A percentile compares a stretch with the other conserved stretches of the same genome.
These are phyloP conservation scores for Leccinum broughii DNA, from an alignment of 768 basidiomycete genomes.

Conservation along the genomic window DNA sequence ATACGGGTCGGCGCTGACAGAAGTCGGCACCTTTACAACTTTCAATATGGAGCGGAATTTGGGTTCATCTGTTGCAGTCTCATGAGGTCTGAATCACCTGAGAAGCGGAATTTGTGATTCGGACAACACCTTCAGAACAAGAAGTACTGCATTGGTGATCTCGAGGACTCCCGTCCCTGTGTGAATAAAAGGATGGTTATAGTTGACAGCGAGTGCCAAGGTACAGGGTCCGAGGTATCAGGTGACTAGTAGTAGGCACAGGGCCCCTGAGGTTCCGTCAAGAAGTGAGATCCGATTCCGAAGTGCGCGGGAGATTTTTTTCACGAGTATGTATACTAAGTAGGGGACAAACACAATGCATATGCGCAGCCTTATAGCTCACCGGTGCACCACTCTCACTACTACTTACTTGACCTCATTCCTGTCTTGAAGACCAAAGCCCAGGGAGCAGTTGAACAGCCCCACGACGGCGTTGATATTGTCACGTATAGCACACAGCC, in stretches of 20 bases:
- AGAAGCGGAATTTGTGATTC: neutral
- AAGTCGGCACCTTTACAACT: neutral
- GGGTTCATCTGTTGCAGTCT: neutral
- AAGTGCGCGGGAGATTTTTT: neutral
- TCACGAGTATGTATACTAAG: neutral
- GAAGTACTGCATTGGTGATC: neutral
- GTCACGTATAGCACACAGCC: no score
- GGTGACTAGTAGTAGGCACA: neutral
- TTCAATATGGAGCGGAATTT: neutral
- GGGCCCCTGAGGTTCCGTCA: neutral
- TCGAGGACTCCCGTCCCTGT: neutral
- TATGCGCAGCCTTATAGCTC: no score
- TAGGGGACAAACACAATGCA: no score
- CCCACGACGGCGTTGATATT: no score
- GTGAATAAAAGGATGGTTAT: neutral
- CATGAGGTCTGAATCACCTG: neutral
- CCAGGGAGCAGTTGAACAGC: no score
- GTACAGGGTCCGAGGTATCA: neutral
- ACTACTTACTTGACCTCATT: no score
- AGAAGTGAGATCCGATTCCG: neutral
- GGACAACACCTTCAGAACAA: neutral
- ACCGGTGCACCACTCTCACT: no score
- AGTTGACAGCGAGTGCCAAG: neutral
- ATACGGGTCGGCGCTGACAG: neutral
- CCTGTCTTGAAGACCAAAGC: no score